Evolutionary conservation across 2,329 filamentous ascomycete genomes (phyloP), one percentile per base, ranked within the genome.

Genomic region (Scolecobasidium constrictum): DNA sequence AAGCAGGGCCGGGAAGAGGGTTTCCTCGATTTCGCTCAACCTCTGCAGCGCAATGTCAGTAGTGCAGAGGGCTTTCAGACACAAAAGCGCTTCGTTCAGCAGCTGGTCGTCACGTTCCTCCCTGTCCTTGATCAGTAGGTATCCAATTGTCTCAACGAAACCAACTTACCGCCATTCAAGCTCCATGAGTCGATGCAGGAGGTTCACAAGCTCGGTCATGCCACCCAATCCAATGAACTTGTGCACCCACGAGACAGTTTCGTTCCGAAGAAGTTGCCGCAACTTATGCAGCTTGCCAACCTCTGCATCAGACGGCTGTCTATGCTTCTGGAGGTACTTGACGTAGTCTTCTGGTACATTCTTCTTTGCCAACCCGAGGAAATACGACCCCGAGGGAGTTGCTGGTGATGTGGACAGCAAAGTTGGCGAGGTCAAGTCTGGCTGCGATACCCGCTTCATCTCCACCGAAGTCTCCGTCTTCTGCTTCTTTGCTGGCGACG

Each of bases 221-320:
- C 92, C 92, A 13, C 86, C 87, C 49, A 88, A 80, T 33, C 78
- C 73, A 52, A 96, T 86, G 58, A 96, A 98, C 11, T 80, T 76
- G 57, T 96, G 86, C 3, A 93, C 93, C 92, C 92, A 98, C 11
- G 83, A 77, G 4, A 98, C 86, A 0, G 90, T 94, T 66, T 98
- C 92, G 55, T 96, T 96, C 15, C 92, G 79, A 42, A 98, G 71
- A 41, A 96, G 66, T 16, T 95, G 72, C 12, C 90, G 78, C 36
- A 98, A 72, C 64, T 96, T 96, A 65, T 96, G 92, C 26, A 98
- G 66, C 58, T 92, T 90, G 35, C 88, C 87, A n/a, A 96, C 85
- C 59, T 96, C 90, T 7, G 95, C 81, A 31, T 79, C 68, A 53
- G 92, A 77, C 0, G 87, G 87, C 62, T 86, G 83, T 51, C 80